Conservation (phyloP, 2,329 filamentous ascomycete genomes). For the Neofusicoccum sp. region DNA sequence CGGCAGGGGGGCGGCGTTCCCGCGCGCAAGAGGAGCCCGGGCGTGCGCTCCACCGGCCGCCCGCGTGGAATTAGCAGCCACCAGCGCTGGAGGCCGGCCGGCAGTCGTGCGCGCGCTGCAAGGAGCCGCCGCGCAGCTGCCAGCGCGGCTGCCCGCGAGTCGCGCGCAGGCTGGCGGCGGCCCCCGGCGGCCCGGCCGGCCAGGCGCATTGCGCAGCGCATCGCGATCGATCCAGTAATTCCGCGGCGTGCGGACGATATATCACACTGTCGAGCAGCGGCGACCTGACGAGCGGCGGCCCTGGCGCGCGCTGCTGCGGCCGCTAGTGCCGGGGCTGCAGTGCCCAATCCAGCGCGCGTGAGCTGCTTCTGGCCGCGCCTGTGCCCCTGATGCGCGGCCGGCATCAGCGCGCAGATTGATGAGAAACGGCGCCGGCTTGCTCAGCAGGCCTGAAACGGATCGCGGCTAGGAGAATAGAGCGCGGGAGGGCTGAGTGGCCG, state of each 20-base stretch:
- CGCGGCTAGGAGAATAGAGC: not conserved
- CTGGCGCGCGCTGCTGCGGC: not conserved
- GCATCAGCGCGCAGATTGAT: constrained; percentile 14
- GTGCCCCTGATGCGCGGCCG: constrained; percentile 16
- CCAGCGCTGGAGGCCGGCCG: not conserved
- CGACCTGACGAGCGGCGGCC: not conserved
- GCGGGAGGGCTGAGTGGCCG: not conserved
- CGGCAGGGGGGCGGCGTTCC: constrained; percentile 8
- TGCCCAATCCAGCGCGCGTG: constrained; percentile 1
- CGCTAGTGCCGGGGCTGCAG: constrained; percentile 13
- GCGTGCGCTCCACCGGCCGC: constrained; percentile 6
- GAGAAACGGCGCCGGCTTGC: constrained; percentile 2
- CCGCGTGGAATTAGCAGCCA: constrained; percentile 1
- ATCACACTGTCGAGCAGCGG: not conserved
- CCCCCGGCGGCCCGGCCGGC: no score
- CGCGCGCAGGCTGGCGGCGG: no score
- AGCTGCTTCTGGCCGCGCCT: constrained; percentile 14
- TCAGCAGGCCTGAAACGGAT: constrained; percentile 16
- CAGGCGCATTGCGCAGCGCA: not conserved
- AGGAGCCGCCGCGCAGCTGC: not conserved
- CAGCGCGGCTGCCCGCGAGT: no score
- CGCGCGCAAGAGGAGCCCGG: constrained; percentile 6
- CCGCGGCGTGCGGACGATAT: constrained; percentile 2
- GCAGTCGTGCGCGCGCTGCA: not conserved
- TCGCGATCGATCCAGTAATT: constrained; percentile 13